A percentile compares a stretch with the other conserved stretches of the same genome.
Conservation (phyloP, 2,329 filamentous ascomycete species). For the Cladosporium velox region DNA sequence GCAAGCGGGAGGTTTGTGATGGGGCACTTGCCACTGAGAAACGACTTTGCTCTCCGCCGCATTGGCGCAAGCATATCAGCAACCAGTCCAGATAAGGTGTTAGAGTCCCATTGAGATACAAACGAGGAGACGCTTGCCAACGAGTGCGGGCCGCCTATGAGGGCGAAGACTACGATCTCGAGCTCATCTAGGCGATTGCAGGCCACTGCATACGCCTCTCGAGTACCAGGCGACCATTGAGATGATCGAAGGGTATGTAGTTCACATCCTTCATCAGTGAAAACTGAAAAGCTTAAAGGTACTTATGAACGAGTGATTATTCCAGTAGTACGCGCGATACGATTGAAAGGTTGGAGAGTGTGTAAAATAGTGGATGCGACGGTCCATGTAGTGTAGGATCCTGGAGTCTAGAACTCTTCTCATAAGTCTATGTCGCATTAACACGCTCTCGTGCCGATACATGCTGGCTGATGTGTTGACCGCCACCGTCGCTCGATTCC, state of each 20-base stretch:
- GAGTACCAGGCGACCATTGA: constrained; percentile 96
- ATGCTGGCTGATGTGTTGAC: not conserved
- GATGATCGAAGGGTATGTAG: constrained; percentile 72
- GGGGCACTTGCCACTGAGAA: not conserved
- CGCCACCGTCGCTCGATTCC: not conserved
- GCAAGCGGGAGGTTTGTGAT: not conserved
- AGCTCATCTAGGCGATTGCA: constrained; percentile 70
- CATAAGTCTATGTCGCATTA: not conserved
- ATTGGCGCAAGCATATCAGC: not conserved
- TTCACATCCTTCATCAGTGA: not conserved
- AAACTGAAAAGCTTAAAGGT: not conserved
- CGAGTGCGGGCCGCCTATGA: constrained; percentile 82
- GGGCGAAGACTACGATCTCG: constrained; percentile 64
- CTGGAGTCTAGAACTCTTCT: not conserved
- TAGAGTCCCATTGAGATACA: constrained; percentile 60
- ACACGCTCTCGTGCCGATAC: not conserved
- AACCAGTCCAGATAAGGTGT: not conserved
- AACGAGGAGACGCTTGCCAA: constrained; percentile 95
- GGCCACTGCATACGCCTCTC: constrained; percentile 85
- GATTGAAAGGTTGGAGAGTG: not conserved
- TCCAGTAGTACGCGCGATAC: not conserved
- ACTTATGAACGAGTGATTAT: not conserved
- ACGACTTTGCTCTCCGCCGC: not conserved
- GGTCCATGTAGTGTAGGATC: not conserved
- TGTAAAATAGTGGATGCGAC: not conserved